Conservation (phyloP, 768 basidiomycete species). For the Lactarius quietus region DNA sequence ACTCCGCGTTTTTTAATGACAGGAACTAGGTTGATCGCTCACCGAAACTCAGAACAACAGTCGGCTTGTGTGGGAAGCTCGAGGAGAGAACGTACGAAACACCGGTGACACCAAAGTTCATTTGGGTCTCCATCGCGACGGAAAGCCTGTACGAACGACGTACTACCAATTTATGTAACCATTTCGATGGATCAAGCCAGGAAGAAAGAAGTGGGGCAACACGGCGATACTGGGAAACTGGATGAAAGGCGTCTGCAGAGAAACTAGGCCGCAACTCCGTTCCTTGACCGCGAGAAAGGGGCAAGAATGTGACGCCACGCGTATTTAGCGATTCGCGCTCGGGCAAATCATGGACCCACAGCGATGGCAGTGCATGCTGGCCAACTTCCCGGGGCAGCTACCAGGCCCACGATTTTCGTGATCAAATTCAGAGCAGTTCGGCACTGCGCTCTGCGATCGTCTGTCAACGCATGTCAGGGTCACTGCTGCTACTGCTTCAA, state of each 20-base stretch:
- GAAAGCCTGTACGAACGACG: no score
- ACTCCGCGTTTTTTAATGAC: constrained; percentile 1
- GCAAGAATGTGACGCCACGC: background rate
- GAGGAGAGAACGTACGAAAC: background rate
- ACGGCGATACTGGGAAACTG: background rate
- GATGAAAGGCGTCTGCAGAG: background rate
- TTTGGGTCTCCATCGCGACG: background rate
- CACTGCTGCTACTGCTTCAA: background rate
- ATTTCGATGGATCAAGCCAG: background rate
- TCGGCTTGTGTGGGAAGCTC: background rate
- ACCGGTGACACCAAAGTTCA: background rate
- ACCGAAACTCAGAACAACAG: background rate
- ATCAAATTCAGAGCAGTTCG: background rate
- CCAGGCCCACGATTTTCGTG: background rate
- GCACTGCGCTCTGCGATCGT: background rate
- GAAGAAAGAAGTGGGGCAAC: background rate
- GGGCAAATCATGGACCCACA: background rate
- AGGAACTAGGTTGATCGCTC: background rate
- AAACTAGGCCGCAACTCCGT: background rate
- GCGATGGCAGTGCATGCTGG: background rate
- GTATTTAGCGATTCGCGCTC: background rate
- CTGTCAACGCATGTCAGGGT: background rate
- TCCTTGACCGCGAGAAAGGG: background rate
- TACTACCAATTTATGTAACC: no score
- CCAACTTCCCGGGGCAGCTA: background rate